Evolutionary conservation across 108 stramenopile genomes (phyloP).

Genomic region (Schizochytrium sp.): DNA sequence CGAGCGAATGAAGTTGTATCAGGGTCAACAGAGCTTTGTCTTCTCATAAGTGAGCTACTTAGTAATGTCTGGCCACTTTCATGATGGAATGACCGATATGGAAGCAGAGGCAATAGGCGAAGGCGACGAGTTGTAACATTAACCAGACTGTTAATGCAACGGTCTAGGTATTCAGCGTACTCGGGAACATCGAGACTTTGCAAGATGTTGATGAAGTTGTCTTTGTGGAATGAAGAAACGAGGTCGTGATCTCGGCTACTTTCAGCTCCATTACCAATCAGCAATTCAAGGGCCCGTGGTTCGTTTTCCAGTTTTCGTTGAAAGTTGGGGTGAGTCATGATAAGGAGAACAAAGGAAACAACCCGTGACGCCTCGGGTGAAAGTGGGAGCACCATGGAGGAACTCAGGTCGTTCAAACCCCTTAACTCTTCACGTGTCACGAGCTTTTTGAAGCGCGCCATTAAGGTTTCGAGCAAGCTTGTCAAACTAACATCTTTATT

Average conservation of each 20-base stretch:
- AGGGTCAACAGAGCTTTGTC: constrained; percentile 21
- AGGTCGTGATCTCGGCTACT: neutral
- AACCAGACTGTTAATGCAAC: neutral
- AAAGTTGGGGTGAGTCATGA: constrained; percentile 16
- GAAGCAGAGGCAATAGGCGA: constrained; percentile 5
- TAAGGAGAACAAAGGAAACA: constrained; percentile 31
- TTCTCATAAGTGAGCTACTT: neutral
- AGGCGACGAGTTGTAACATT: neutral
- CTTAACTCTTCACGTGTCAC: neutral
- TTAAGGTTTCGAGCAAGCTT: neutral
- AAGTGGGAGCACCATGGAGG: neutral
- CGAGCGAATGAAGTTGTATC: neutral
- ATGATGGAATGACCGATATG: constrained; percentile 50
- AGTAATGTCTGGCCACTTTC: neutral
- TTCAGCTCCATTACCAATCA: neutral
- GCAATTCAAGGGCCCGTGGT: neutral
- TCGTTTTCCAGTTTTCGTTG: neutral
- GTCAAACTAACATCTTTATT: neutral
- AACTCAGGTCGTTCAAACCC: neutral
- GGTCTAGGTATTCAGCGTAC: neutral
- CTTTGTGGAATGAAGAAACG: neutral
- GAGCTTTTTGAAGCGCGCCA: neutral
- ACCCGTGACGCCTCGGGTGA: neutral
- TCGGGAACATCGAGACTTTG: constrained; percentile 35
- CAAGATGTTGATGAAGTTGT: constrained; percentile 1